Percentiles rank a stretch among this genome's conserved stretches.
These are phyloP conservation scores for Pichia thaimueangensis DNA, from an alignment of 805 yeast genomes.

Conservation along the genomic window DNA sequence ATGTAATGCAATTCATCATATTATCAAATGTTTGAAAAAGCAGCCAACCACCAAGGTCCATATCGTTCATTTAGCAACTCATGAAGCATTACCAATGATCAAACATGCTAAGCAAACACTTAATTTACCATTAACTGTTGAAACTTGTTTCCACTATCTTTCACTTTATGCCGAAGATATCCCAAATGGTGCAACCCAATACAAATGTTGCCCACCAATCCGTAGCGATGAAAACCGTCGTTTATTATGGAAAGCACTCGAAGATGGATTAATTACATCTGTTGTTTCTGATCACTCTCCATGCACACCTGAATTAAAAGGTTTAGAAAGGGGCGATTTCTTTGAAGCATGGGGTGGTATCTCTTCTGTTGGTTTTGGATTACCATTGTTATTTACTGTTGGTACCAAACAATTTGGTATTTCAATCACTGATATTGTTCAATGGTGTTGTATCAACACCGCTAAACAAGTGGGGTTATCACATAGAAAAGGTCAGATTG, in stretches of 20 bases:
- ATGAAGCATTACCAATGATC: constrained; percentile 72
- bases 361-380: constrained; percentile 85
- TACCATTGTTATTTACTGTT: constrained; percentile 75
- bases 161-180: constrained; percentile 73
- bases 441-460: constrained; percentile 80
- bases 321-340: constrained; percentile 77
- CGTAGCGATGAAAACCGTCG: constrained; percentile 66
- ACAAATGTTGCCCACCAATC: constrained; percentile 94
- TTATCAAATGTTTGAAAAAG: constrained; percentile 54
- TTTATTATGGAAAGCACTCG: constrained; percentile 72
- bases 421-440: constrained; percentile 50
- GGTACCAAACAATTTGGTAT: constrained; percentile 38
- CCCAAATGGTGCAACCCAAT: constrained; percentile 71
- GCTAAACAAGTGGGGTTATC: constrained; percentile 78
- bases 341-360: constrained; percentile 97
- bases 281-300: constrained; percentile 97
- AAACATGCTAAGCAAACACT: constrained; percentile 49
- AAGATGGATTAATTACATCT: constrained; percentile 60
- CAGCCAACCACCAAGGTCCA: constrained; percentile 67
- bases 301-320: constrained; percentile 86
- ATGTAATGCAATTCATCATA: constrained; percentile 70
- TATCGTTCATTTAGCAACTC: constrained; percentile 85
- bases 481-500: constrained; percentile 65
- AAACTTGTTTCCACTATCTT: constrained; percentile 91
- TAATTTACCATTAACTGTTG: constrained; percentile 68